Base-by-base conservation (phyloP, 2,329 filamentous ascomycete species). In the Orbilia javanica region DNA sequence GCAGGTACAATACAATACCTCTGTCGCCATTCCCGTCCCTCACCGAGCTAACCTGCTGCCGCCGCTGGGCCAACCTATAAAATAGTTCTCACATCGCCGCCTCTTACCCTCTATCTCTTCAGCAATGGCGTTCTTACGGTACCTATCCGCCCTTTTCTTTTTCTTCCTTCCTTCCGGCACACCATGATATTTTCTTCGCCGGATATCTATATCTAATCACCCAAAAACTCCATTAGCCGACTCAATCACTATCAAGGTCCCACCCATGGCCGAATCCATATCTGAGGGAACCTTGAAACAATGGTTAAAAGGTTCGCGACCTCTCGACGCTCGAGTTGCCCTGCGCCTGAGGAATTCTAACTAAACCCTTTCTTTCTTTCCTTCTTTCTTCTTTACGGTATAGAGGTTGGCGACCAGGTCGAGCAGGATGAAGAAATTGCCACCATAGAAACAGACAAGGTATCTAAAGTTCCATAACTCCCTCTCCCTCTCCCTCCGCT, bases 361-460 rank as follows among this genome's bases (percentile, higher is more conserved):
- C 64, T 11, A 10, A 10, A 31, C 11, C n/a, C n/a, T n/a, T n/a
- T n/a, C n/a, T n/a, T n/a, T n/a, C n/a, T n/a, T n/a, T n/a, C n/a
- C n/a, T n/a, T n/a, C n/a, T n/a, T n/a, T n/a, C 44, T 60, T 52
- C 2, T 64, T 42, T 18, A 48, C 42, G 62, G 31, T 70, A 73
- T 80, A 89, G 88, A 95, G 86, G 87, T 97, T 82, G 96, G 96
- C 83, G 96, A 99, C 84, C 94, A 90, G 82, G 94, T 99, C 65
- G 94, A 97, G 86, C 91, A 91, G 82, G 96, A 99, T 83, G 96
- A 98, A 86, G 96, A 99, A 85, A 95, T 99, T 84, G 96, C 96
- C 34, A 97, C 95, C 62, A 99, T 99, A 83, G 96, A 99, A 86
- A 99, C 96, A 13, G 96, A 99, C 88, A 99, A 99, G 90, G 93